Evolutionary conservation across 2,329 filamentous ascomycete genomes (phyloP), one percentile per base, ranked within the genome.

Genomic region (Hawksworthiomyces lignivorus): DNA sequence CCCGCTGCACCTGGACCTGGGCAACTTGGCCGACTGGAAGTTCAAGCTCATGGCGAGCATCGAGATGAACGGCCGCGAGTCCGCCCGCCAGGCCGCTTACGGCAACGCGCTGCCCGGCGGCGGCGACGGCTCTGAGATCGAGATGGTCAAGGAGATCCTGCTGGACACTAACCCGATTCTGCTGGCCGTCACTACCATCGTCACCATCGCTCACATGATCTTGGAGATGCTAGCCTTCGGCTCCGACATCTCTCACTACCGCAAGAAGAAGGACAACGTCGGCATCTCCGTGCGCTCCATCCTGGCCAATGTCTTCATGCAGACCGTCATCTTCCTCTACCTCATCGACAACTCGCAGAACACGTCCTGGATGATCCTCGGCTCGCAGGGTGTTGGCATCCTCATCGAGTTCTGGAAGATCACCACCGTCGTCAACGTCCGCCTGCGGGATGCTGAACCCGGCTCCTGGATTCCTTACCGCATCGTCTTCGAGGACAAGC

Each of bases 251-350:
- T 80, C 88, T 36, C 92, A 98, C 65, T 98, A 92, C 79, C 87
- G 89, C 59, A 96, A 97, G 72, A 98, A 98, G 82, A 98, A 98
- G 73, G 94, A 97, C 68, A 92, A 95, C 45, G 85, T 98, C 21
- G 92, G 92, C 49, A 94, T 95, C 34, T 96, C 89, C 1, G 84
- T 98, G 46, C 87, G 92, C 44, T 94, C 90, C 24, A 98, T 98
- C 56, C 71, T 98, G 44, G 88, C 87, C 60, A 98, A 97, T 57
- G 89, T 97, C 48, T 89, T 97, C 62, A 98, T 98, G 92, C 92
- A 98, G 64, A 63, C 75, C 7, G 75, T 97, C 57, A 96, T 98
- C 63, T 94, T 98, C 75, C 73, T 98, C 34, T 98, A 98, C 64
- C 76, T 98, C 22, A 69, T 98, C 55, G 92, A 98, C 68, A 97